These are phyloP conservation scores for Sporodiniella umbellata DNA, from an alignment of 371 early-diverging fungal genomes.

Conservation along the genomic window DNA sequence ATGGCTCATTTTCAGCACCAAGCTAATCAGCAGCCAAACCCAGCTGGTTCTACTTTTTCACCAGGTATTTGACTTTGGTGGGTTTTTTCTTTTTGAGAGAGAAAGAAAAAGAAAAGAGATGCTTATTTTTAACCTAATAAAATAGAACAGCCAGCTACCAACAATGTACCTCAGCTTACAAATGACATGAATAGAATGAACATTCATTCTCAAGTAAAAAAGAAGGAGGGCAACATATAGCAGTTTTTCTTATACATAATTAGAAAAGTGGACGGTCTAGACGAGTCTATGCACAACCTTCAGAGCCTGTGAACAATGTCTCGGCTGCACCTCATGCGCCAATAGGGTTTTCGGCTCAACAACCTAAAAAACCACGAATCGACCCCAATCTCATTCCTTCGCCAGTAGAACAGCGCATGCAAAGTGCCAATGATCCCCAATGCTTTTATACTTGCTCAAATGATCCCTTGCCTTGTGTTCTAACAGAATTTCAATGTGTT, in stretches of 20 bases:
- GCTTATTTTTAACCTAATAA: background rate
- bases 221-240: background rate
- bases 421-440: slow-evolving; percentile 54
- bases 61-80: too few species aligned
- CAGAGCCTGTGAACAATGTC: too few species aligned
- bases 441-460: slow-evolving; percentile 67
- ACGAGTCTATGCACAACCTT: slow-evolving; percentile 31
- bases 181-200: background rate
- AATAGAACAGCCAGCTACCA: background rate
- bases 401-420: slow-evolving; percentile 77
- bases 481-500: slow-evolving; percentile 71
- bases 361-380: slow-evolving; percentile 59
- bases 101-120: too few species aligned
- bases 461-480: slow-evolving; percentile 71
- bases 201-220: background rate
- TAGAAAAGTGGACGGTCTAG: slow-evolving; percentile 22
- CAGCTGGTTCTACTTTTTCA: background rate
- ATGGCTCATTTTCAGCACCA: background rate
- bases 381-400: slow-evolving; percentile 95
- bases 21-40: background rate
- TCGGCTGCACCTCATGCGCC: too few species aligned
- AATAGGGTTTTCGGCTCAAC: slow-evolving; percentile 26
- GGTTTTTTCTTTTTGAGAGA: too few species aligned
- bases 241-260: background rate
- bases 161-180: background rate